Percentiles rank a stretch among this genome's conserved stretches.
Evolutionary conservation across 352 stramenopile genomes (phyloP).

Genomic region (Globisporangium irregulare): DNA sequence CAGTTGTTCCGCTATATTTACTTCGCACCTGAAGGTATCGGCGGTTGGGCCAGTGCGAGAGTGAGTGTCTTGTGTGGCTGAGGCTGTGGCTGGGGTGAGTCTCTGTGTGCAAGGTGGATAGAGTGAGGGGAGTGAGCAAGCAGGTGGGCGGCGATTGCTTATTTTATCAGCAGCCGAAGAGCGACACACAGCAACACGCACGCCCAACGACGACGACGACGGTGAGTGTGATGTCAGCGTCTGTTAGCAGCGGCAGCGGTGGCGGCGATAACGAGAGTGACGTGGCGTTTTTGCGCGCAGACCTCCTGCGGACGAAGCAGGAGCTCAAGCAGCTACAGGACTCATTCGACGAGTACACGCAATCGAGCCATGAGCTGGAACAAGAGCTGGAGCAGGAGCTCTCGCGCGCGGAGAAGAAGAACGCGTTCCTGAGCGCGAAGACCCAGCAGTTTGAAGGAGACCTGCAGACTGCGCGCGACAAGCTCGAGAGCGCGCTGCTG

Average conservation of each 20-base stretch:
- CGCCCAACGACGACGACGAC: background rate
- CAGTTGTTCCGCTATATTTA: background rate
- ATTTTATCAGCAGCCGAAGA: background rate
- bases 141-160: background rate
- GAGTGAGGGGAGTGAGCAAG: background rate
- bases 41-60: background rate
- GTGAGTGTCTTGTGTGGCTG: background rate
- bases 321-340: slow-evolving; percentile 70
- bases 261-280: slow-evolving; percentile 6
- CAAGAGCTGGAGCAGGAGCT: slow-evolving; percentile 76
- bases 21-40: background rate
- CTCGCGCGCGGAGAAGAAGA: slow-evolving; percentile 53
- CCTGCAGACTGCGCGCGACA: slow-evolving; percentile 38
- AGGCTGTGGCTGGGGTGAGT: background rate
- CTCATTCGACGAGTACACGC: slow-evolving; percentile 80
- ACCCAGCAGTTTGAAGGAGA: slow-evolving; percentile 56
- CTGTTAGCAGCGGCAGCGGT: background rate
- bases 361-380: slow-evolving; percentile 80
- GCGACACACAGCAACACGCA: background rate
- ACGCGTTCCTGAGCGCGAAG: slow-evolving; percentile 36
- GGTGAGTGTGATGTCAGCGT: background rate
- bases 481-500: slow-evolving; percentile 51
- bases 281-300: slow-evolving; percentile 31
- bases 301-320: slow-evolving; percentile 51
- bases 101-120: background rate